These are phyloP conservation scores for Solanum ossicruentum DNA, from an alignment of 257 asterid species.

Conservation along the genomic window DNA sequence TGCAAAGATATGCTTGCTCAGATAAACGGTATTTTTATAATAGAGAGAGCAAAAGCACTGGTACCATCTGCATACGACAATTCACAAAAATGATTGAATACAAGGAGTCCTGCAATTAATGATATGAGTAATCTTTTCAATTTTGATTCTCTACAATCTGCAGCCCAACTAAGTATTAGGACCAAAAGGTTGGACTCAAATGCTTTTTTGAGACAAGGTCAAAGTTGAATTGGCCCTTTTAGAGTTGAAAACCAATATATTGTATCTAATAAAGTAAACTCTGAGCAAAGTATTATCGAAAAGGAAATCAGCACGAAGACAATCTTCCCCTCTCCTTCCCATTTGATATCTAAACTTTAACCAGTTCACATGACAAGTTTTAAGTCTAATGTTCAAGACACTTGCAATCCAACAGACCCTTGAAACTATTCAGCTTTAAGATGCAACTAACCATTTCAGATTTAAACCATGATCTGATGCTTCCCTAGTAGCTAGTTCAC, in stretches of 20 bases:
- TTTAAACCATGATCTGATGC: neutral
- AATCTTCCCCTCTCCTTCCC: neutral
- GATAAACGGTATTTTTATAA: neutral
- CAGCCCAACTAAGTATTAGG: neutral
- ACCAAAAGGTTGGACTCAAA: neutral
- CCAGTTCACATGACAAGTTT: neutral
- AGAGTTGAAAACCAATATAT: neutral
- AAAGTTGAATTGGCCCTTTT: neutral
- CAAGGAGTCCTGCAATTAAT: neutral
- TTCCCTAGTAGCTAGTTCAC: neutral
- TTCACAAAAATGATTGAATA: neutral
- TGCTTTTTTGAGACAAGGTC: neutral
- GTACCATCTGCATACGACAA: neutral
- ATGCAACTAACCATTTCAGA: neutral
- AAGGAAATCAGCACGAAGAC: neutral
- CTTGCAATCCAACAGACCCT: neutral
- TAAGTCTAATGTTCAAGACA: neutral
- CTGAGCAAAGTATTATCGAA: neutral
- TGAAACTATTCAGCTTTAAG: neutral
- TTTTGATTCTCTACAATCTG: neutral
- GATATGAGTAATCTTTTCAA: neutral
- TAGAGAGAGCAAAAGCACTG: neutral
- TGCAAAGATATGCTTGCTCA: constrained; percentile 12
- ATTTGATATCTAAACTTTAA: neutral
- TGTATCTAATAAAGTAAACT: neutral